Percentiles rank a stretch among this genome's conserved stretches.
These are phyloP conservation scores for Oryza meyeriana DNA, from an alignment of 176 grass and related monocot genomes.

Conservation along the genomic window DNA sequence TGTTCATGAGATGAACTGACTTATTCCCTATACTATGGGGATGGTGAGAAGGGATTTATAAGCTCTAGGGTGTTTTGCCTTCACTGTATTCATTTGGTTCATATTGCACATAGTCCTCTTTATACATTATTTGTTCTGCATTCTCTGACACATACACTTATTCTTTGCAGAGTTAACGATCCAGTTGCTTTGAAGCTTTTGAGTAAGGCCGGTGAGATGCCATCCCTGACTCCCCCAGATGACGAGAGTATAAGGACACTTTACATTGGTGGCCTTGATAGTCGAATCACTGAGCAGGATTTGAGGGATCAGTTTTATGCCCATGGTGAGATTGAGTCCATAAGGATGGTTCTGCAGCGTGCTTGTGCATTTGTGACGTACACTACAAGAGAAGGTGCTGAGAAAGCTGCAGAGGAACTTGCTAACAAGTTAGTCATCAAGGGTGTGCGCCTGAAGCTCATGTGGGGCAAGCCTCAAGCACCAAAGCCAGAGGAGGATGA, in stretches of 20 bases:
- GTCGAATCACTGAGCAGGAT: slow-evolving; percentile 72
- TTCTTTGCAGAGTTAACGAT: slow-evolving; percentile 74
- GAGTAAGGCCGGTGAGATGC: slow-evolving; percentile 95
- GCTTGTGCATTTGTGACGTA: slow-evolving; percentile 88
- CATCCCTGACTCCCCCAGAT: slow-evolving; percentile 75
- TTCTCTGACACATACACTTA: slow-evolving; percentile 28
- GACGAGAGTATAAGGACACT: slow-evolving; percentile 92
- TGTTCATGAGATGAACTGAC: neutral
- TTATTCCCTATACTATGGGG: neutral
- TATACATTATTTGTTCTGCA: neutral
- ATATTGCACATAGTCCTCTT: neutral
- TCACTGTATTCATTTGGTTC: neutral
- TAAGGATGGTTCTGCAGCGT: slow-evolving; percentile 90
- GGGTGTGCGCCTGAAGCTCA: slow-evolving; percentile 85
- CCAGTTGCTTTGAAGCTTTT: slow-evolving; percentile 88
- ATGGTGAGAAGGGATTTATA: too few species aligned
- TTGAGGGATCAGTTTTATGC: slow-evolving; percentile 91
- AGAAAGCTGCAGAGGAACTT: slow-evolving; percentile 90
- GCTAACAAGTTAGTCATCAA: slow-evolving; percentile 95
- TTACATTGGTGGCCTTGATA: slow-evolving; percentile 88
- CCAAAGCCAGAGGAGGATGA: slow-evolving; percentile 69
- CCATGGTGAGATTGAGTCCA: slow-evolving; percentile 94
- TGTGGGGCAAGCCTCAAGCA: slow-evolving; percentile 92
- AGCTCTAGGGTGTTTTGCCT: too few species aligned
- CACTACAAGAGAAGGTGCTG: slow-evolving; percentile 84